A percentile compares a stretch with the other conserved stretches of the same genome.
These are phyloP conservation scores for Colletotrichum incanum DNA, from an alignment of 2,329 filamentous ascomycete genomes.

Conservation along the genomic window DNA sequence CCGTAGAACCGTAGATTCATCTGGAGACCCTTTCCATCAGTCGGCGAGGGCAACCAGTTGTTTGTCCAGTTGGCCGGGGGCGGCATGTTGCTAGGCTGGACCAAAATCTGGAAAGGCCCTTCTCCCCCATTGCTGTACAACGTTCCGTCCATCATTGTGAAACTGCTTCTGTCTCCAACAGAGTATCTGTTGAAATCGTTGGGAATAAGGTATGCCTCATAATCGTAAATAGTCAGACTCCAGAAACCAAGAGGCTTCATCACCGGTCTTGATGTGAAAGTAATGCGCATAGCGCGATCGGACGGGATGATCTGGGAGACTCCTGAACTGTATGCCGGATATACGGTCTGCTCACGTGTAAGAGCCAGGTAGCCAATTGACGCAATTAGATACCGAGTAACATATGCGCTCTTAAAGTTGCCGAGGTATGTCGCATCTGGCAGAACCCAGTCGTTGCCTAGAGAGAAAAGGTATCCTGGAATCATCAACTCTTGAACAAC, in stretches of 20 bases:
- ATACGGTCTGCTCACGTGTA: conserved; percentile 37
- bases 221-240: conserved; percentile 49
- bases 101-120: conserved; percentile 47
- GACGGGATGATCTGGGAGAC: neutral
- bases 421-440: conserved; percentile 17
- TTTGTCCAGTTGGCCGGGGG: conserved; percentile 49
- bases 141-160: conserved; percentile 48
- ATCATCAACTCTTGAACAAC: neutral
- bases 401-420: conserved; percentile 24
- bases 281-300: conserved; percentile 32
- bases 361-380: conserved; percentile 33
- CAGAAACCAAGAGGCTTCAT: conserved; percentile 45
- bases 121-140: conserved; percentile 37
- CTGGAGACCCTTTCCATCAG: conserved; percentile 14
- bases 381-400: conserved; percentile 19
- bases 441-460: conserved; percentile 34
- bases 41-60: conserved; percentile 40
- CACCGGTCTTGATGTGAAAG: conserved; percentile 39
- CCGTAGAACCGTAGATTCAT: conserved; percentile 40
- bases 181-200: conserved; percentile 47
- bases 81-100: conserved; percentile 47
- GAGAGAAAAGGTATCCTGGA: conserved; percentile 9
- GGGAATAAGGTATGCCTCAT: conserved; percentile 45
- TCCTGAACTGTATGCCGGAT: conserved; percentile 32
- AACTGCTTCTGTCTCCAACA: conserved; percentile 47